A percentile compares a stretch with the other conserved stretches of the same genome.
These are phyloP conservation scores for Syzygium jambos DNA, from an alignment of 345 rosid genomes.

Conservation along the genomic window DNA sequence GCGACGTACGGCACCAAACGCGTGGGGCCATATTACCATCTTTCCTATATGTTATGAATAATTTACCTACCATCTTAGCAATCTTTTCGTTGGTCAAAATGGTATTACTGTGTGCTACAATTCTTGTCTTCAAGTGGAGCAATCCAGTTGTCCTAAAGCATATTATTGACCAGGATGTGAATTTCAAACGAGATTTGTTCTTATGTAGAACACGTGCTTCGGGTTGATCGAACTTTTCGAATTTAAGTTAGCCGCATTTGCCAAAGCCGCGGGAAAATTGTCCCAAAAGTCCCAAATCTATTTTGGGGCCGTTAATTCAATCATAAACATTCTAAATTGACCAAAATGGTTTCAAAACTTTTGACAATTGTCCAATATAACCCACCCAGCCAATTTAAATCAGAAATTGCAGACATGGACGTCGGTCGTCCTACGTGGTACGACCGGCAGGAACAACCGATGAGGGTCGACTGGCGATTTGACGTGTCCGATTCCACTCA, in stretches of 20 bases:
- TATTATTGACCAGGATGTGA: neutral
- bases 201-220: neutral
- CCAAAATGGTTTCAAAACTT: neutral
- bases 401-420: too few species aligned
- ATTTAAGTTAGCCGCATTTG: neutral
- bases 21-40: neutral
- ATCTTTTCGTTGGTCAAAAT: neutral
- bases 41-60: neutral
- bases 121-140: neutral
- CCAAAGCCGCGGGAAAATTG: neutral
- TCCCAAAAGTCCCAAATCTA: neutral
- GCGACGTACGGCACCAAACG: neutral
- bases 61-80: neutral
- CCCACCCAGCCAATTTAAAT: too few species aligned
- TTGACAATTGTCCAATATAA: neutral
- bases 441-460: rapidly evolving
- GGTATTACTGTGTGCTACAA: neutral
- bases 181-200: neutral
- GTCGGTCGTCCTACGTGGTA: rapidly evolving
- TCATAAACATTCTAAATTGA: neutral
- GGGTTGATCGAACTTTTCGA: neutral
- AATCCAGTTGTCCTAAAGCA: neutral
- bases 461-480: rapidly evolving
- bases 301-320: rapidly evolving
- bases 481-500: neutral